Evolutionary conservation across 73 alveolate genomes (phyloP).

Genomic region (Paramecium biaurelia): DNA sequence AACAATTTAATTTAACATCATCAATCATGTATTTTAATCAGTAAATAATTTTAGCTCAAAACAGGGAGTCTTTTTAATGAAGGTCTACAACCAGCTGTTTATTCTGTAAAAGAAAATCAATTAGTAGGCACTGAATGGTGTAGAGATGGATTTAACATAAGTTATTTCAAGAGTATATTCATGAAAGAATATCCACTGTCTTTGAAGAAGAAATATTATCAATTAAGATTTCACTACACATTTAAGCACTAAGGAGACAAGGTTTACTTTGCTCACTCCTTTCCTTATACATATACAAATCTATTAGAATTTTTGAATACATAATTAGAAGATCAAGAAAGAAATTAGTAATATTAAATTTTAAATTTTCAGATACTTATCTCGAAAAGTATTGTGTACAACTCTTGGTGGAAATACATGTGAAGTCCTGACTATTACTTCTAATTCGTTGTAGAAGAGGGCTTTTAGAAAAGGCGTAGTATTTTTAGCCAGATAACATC

Average conservation of each 20-base stretch:
- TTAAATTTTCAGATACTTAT: background rate
- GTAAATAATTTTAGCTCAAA: slow-evolving; percentile 15
- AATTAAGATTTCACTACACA: slow-evolving; percentile 67
- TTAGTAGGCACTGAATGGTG: slow-evolving; percentile 48
- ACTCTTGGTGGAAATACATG: slow-evolving; percentile 88
- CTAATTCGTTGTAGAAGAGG: slow-evolving; percentile 66
- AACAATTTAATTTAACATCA: slow-evolving; percentile 46
- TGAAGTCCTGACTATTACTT: slow-evolving; percentile 81
- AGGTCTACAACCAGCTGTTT: slow-evolving; percentile 57
- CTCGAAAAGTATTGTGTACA: slow-evolving; percentile 78
- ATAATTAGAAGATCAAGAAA: background rate
- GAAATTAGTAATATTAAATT: slow-evolving; percentile 21
- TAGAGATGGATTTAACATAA: slow-evolving; percentile 63
- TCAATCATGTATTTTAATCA: slow-evolving; percentile 42
- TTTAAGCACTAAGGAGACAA: slow-evolving; percentile 73
- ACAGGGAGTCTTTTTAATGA: slow-evolving; percentile 62
- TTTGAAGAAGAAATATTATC: slow-evolving; percentile 59
- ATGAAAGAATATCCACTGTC: slow-evolving; percentile 18
- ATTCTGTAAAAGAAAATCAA: slow-evolving; percentile 50
- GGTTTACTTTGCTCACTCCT: slow-evolving; percentile 92
- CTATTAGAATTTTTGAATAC: slow-evolving; percentile 62
- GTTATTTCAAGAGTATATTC: slow-evolving; percentile 48
- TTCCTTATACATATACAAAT: slow-evolving; percentile 95
- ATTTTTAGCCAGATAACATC: slow-evolving; percentile 83
- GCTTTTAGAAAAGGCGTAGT: slow-evolving; percentile 77